Conservation (phyloP, 192 early-diverging fungal species). For the Funneliformis geosporum region DNA sequence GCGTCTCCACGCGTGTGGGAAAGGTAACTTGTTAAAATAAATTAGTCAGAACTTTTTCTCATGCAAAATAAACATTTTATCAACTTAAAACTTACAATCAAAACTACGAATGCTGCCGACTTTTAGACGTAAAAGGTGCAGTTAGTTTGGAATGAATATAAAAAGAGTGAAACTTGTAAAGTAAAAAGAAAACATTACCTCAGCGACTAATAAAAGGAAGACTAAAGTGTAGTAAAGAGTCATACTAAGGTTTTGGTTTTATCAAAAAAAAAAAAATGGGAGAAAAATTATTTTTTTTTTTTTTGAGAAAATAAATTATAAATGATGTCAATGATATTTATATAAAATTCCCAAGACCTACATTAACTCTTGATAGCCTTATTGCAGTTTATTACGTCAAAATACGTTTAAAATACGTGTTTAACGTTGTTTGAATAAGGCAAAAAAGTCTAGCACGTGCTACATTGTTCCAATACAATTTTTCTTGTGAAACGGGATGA, state of each 20-base stretch:
- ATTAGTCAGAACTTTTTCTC: background rate
- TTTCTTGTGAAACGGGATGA: no score
- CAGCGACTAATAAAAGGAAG: background rate
- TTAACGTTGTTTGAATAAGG: background rate
- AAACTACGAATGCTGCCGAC: background rate
- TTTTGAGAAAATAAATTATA: no score
- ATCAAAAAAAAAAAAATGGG: no score
- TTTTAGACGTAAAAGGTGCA: background rate
- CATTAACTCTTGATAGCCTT: background rate
- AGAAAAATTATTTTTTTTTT: background rate
- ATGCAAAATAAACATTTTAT: background rate
- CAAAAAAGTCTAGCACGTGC: background rate
- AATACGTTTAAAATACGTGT: background rate
- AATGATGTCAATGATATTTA: background rate
- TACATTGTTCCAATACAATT: background rate
- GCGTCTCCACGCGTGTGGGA: constrained; percentile 51
- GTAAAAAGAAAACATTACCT: background rate
- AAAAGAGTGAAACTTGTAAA: background rate
- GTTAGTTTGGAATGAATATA: background rate
- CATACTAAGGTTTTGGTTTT: background rate
- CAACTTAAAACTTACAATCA: background rate
- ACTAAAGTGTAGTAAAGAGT: background rate
- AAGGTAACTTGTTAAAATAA: constrained; percentile 43
- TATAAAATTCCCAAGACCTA: background rate
- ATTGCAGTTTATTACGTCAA: background rate